Evolutionary conservation across 2,329 filamentous ascomycete species (phyloP).

Genomic region (Raffaelea ambrosiae): DNA sequence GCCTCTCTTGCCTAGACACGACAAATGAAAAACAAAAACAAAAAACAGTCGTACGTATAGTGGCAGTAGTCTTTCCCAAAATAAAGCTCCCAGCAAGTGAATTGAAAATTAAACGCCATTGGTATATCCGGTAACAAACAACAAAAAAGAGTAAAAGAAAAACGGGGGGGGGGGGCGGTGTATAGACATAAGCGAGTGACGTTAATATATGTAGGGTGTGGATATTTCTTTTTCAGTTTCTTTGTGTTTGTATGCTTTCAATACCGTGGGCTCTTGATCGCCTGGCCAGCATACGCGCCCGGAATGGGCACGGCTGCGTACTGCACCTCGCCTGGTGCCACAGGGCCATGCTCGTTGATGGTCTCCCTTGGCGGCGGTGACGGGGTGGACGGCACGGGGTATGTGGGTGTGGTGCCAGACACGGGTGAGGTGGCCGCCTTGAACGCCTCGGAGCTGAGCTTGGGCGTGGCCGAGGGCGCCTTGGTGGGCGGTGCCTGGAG

Average conservation of each 20-base stretch:
- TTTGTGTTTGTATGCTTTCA: too few species aligned
- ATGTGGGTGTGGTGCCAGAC: constrained; percentile 12
- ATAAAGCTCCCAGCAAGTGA: too few species aligned
- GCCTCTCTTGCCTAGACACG: too few species aligned
- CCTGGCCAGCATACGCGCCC: constrained; percentile 61
- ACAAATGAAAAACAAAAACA: neutral
- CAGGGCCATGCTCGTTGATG: constrained; percentile 55
- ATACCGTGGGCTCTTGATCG: constrained; percentile 38
- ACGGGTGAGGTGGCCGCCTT: constrained; percentile 20
- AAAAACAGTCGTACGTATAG: constrained; percentile 3
- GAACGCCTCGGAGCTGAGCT: constrained; percentile 55
- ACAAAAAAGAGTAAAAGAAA: constrained; percentile 7
- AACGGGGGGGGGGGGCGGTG: constrained; percentile 2
- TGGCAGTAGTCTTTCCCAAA: too few species aligned
- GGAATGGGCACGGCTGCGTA: constrained; percentile 87
- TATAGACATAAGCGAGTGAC: constrained; percentile 4
- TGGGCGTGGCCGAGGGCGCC: constrained; percentile 70
- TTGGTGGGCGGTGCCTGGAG: constrained; percentile 78
- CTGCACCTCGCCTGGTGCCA: constrained; percentile 70
- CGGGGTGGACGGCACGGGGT: constrained; percentile 19
- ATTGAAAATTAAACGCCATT: neutral
- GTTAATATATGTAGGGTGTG: too few species aligned
- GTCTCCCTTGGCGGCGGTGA: constrained; percentile 29
- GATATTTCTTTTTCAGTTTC: too few species aligned
- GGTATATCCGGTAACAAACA: constrained; percentile 7